These are phyloP conservation scores for Botrytis squamosa DNA, from an alignment of 2,329 filamentous ascomycete genomes.

Conservation along the genomic window DNA sequence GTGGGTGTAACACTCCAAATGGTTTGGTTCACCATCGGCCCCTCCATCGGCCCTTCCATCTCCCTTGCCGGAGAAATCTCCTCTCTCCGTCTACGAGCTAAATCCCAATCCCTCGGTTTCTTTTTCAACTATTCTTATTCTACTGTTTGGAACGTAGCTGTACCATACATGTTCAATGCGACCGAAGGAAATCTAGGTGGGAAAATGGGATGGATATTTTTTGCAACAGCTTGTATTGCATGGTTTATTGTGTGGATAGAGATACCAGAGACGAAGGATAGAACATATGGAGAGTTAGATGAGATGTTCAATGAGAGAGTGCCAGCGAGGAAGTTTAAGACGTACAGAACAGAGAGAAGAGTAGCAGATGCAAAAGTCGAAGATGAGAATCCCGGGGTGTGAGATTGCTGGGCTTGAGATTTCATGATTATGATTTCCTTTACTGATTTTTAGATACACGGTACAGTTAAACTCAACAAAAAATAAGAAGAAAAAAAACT, in stretches of 20 bases:
- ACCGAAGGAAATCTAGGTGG: slow-evolving; percentile 7
- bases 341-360: neutral
- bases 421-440: neutral
- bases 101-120: neutral
- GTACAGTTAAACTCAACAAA: neutral
- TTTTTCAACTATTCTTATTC: neutral
- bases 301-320: neutral
- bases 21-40: slow-evolving; percentile 6
- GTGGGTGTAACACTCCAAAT: slow-evolving; percentile 7
- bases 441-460: neutral
- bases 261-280: slow-evolving; percentile 9
- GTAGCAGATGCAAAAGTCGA: neutral
- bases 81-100: neutral
- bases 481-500: neutral
- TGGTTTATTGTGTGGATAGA: neutral
- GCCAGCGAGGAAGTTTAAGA: neutral
- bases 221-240: neutral
- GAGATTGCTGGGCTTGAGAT: neutral
- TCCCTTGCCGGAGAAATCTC: slow-evolving; percentile 11
- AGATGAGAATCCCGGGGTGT: neutral
- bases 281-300: slow-evolving; percentile 7
- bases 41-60: neutral
- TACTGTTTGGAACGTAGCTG: neutral
- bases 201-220: slow-evolving; percentile 8
- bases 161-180: slow-evolving; percentile 15